Conservation (phyloP, 192 early-diverging fungal genomes). For the Paraglomus brasilianum region DNA sequence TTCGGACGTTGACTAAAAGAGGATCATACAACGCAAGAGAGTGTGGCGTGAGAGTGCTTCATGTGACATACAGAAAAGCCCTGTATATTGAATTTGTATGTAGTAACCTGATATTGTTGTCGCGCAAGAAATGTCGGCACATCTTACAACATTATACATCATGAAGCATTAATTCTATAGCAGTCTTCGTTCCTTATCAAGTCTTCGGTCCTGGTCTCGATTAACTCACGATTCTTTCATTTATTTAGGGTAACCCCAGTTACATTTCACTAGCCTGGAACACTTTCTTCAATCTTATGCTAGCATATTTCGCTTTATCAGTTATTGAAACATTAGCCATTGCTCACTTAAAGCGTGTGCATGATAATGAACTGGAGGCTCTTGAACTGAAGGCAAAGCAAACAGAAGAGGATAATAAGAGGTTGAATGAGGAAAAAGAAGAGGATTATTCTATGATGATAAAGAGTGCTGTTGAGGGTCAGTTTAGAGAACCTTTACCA, state of each 20-base stretch:
- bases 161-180: too few species aligned
- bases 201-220: too few species aligned
- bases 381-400: slow-evolving; percentile 35
- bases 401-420: neutral
- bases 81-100: too few species aligned
- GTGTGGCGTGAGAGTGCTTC: slow-evolving; percentile 10
- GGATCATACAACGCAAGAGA: neutral
- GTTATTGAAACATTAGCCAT: slow-evolving; percentile 83
- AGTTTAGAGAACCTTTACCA: too few species aligned
- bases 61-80: neutral
- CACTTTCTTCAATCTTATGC: slow-evolving; percentile 72
- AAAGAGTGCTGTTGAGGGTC: neutral
- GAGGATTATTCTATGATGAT: slow-evolving; percentile 6
- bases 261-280: slow-evolving; percentile 76
- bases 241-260: slow-evolving; percentile 38
- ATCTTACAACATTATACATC: too few species aligned
- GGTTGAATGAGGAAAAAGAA: neutral
- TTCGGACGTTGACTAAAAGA: slow-evolving; percentile 25
- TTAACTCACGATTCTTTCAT: neutral
- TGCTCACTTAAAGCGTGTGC: slow-evolving; percentile 61
- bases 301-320: slow-evolving; percentile 80
- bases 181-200: too few species aligned
- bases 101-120: too few species aligned
- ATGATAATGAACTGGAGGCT: slow-evolving; percentile 43
- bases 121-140: too few species aligned